Conservation (phyloP, 2,329 filamentous ascomycete genomes). For the Diaporthe sp. region DNA sequence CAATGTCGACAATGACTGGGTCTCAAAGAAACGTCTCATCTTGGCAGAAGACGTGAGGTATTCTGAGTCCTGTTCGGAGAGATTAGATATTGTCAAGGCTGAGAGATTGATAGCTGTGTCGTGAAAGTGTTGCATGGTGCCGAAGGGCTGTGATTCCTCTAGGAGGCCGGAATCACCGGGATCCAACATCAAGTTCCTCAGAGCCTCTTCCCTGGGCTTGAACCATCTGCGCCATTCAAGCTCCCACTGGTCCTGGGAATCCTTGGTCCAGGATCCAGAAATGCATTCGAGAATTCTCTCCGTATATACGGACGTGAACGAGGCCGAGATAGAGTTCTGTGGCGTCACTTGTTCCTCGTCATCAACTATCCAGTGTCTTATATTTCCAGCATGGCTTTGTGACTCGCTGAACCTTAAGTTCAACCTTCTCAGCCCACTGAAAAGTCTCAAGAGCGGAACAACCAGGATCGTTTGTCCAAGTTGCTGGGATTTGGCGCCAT, state of each 20-base stretch:
- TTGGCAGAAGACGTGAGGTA: not conserved
- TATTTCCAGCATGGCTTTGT: too few relatives aligned
- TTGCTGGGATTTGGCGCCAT: not conserved
- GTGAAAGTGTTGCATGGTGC: not conserved
- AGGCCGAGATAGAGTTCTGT: fast-evolving
- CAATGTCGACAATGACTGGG: not conserved
- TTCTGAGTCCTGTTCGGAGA: constrained; percentile 10
- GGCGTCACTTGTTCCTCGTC: not conserved
- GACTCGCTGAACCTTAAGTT: constrained; percentile 11
- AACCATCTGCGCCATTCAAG: not conserved
- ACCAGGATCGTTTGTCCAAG: not conserved
- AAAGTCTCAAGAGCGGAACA: constrained; percentile 13
- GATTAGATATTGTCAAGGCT: constrained; percentile 22
- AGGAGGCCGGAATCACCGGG: not conserved
- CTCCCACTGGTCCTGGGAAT: not conserved
- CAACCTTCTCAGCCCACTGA: constrained; percentile 5
- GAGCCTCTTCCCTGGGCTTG: not conserved
- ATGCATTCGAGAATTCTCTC: not conserved
- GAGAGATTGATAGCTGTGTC: not conserved
- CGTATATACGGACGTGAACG: not conserved
- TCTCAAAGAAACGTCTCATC: not conserved
- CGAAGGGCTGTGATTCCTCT: not conserved
- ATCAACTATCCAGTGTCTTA: not conserved
- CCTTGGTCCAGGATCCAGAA: constrained; percentile 1
- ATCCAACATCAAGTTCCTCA: not conserved